These are phyloP conservation scores for Sporisorium iseilematis-ciliati DNA, from an alignment of 1,284 basidiomycete species.

Conservation along the genomic window DNA sequence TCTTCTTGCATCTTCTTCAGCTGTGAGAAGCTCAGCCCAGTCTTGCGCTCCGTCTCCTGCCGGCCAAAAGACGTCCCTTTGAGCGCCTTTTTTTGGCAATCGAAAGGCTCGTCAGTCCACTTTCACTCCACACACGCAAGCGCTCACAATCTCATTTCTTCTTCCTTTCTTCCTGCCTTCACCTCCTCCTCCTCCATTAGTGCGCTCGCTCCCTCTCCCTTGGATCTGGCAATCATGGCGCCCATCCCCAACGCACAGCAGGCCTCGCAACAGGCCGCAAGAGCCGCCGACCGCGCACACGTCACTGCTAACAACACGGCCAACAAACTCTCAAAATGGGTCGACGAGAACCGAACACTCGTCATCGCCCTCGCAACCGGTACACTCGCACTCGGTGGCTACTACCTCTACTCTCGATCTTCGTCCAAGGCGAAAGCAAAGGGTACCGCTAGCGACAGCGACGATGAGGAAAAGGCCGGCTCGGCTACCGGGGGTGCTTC, in stretches of 20 bases:
- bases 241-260: constrained; percentile 50
- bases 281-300: constrained; percentile 49
- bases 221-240: constrained; percentile 28
- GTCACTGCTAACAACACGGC: constrained; percentile 55
- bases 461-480: constrained; percentile 50
- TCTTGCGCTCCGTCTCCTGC: constrained; percentile 7
- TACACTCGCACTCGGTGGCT: constrained; percentile 60
- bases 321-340: constrained; percentile 61
- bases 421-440: constrained; percentile 42
- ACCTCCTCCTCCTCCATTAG: not conserved
- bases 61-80: not conserved
- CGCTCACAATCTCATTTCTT: constrained; percentile 3
- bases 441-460: constrained; percentile 34
- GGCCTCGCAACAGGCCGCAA: constrained; percentile 51
- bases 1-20: constrained; percentile 27
- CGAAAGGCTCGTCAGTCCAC: too few relatives aligned
- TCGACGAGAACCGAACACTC: constrained; percentile 64
- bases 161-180: constrained; percentile 1
- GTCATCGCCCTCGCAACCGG: constrained; percentile 63
- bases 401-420: constrained; percentile 58
- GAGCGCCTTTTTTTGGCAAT: too few relatives aligned
- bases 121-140: constrained; percentile 10
- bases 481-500: constrained; percentile 32
- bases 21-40: too few relatives aligned
- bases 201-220: not conserved